phyloP scores from a whole-genome alignment of 345 rosid species.

The Brassica rapa region DNA sequence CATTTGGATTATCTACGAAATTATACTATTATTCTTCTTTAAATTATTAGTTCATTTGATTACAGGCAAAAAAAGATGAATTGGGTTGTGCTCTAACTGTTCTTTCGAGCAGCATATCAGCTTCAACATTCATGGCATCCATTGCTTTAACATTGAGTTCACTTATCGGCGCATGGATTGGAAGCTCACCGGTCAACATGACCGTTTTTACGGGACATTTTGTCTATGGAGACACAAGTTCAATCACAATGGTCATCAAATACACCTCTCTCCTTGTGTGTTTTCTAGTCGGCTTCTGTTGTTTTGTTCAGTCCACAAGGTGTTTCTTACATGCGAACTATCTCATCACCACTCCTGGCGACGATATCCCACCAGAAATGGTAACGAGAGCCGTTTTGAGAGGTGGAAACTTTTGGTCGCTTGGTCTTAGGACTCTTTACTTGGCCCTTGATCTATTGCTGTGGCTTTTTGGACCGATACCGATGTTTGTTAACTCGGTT shows the following conservation, averaged over 20 bases:
- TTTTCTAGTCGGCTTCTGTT: conserved; percentile 65
- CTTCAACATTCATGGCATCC: conserved; percentile 63
- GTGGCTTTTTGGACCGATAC: conserved; percentile 89
- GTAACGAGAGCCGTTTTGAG: conserved; percentile 50
- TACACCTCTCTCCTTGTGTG: conserved; percentile 61
- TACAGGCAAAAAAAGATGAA: conserved; percentile 46
- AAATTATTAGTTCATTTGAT: background rate
- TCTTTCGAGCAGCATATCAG: conserved; percentile 54
- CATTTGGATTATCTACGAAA: background rate
- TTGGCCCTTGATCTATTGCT: conserved; percentile 62
- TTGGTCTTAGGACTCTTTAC: conserved; percentile 72
- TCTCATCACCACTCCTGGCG: conserved; percentile 58
- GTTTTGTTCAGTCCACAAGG: conserved; percentile 71
- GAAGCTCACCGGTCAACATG: conserved; percentile 45
- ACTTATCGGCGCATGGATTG: conserved; percentile 82
- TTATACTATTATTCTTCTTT: background rate
- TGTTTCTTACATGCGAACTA: conserved; percentile 65
- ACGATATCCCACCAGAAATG: conserved; percentile 42
- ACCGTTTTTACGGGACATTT: conserved; percentile 46
- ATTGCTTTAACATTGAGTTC: conserved; percentile 71
- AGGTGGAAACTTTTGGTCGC: conserved; percentile 76
- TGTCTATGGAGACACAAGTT: conserved; percentile 61
- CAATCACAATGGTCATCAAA: conserved; percentile 60
- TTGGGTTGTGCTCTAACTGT: conserved; percentile 47
- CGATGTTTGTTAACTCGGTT: conserved; percentile 62